phyloP scores from a whole-genome alignment of 805 yeast species.

The Pichia thaimueangensis region DNA sequence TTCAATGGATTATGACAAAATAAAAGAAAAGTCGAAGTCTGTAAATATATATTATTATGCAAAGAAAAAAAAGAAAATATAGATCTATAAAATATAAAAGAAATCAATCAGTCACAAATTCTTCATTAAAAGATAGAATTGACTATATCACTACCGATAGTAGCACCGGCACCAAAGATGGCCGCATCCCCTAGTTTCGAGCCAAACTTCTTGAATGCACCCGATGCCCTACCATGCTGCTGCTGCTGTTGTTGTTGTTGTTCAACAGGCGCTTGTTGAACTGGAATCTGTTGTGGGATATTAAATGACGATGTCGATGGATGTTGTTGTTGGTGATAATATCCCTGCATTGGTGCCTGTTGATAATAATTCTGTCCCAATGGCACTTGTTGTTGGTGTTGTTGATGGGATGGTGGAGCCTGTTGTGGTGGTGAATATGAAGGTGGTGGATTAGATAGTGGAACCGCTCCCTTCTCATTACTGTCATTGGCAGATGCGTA shows the following conservation, averaged over 20 bases:
- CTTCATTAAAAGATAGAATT: conserved; percentile 31
- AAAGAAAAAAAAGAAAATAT: too few relatives aligned
- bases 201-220: conserved; percentile 58
- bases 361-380: conserved; percentile 15
- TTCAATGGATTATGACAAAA: too few relatives aligned
- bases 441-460: conserved; percentile 4
- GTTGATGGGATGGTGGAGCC: conserved; percentile 7
- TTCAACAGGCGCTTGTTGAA: conserved; percentile 3
- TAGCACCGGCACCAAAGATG: conserved; percentile 96
- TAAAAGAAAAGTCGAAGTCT: too few relatives aligned
- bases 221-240: conserved; percentile 16
- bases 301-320: conserved; percentile 10
- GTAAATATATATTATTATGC: not conserved
- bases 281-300: conserved; percentile 3
- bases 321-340: conserved; percentile 18
- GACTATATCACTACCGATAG: conserved; percentile 82
- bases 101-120: too few relatives aligned
- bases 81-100: conserved; percentile 30
- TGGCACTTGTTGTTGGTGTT: conserved; percentile 16
- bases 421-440: conserved; percentile 1
- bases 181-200: conserved; percentile 91
- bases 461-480: not conserved
- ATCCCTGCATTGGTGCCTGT: conserved; percentile 10
- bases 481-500: not conserved
- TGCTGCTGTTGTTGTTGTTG: conserved; percentile 16